Conservation (phyloP, 306 rosid species). For the Cicer pinnatifidum region DNA sequence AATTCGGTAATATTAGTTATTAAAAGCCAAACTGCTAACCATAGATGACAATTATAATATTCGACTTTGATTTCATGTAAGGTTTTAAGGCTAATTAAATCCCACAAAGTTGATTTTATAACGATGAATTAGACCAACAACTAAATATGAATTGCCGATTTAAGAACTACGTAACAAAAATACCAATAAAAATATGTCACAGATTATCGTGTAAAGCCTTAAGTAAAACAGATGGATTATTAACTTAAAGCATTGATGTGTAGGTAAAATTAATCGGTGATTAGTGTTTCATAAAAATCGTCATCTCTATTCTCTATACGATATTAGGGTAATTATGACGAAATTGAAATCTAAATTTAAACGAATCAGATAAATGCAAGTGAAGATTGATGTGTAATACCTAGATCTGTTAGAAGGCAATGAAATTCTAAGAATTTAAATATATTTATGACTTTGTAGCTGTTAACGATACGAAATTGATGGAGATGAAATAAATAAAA, state of each 20-base stretch:
- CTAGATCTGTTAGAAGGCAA: constrained; percentile 2
- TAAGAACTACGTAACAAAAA: background rate
- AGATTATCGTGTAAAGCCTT: background rate
- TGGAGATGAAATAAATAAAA: background rate
- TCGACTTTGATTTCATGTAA: background rate
- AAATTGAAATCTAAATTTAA: constrained; percentile 8
- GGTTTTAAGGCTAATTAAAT: background rate
- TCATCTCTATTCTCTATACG: background rate
- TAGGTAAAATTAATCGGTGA: background rate
- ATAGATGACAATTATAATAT: background rate
- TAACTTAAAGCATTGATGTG: background rate
- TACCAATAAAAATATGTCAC: background rate
- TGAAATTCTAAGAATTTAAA: background rate
- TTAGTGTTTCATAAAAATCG: background rate
- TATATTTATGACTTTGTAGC: background rate
- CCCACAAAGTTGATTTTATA: background rate
- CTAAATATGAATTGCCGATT: background rate
- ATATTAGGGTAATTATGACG: background rate
- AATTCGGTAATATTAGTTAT: background rate
- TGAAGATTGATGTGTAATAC: background rate
- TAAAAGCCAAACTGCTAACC: constrained; percentile 2
- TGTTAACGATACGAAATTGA: background rate
- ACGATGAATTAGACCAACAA: background rate
- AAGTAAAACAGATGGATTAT: background rate
- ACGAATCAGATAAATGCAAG: background rate